Conservation (phyloP, 352 stramenopile genomes). For the Phytophthora ramorum region DNA sequence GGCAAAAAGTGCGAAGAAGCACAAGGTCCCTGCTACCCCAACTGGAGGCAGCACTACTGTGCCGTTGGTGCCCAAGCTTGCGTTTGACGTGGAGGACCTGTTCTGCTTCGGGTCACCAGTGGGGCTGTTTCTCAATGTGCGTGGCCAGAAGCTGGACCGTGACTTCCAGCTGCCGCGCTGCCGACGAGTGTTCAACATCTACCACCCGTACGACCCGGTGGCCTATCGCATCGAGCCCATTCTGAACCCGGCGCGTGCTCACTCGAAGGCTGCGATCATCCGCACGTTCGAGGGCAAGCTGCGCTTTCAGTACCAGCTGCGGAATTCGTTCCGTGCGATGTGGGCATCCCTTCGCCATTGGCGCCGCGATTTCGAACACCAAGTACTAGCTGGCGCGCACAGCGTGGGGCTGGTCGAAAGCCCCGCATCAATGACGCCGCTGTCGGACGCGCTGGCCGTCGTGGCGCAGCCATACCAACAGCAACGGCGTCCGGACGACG, state of each 20-base stretch:
- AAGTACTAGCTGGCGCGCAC: constrained; percentile 72
- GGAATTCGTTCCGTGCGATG: constrained; percentile 83
- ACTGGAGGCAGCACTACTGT: constrained; percentile 11
- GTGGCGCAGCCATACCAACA: constrained; percentile 36
- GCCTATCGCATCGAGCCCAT: constrained; percentile 96
- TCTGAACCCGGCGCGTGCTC: constrained; percentile 74
- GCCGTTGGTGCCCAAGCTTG: constrained; percentile 62
- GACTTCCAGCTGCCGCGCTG: constrained; percentile 85
- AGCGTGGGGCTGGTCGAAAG: constrained; percentile 80
- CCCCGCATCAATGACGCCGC: constrained; percentile 33
- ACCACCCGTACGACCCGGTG: constrained; percentile 95
- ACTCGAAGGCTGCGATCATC: constrained; percentile 88
- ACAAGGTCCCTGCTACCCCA: constrained; percentile 21
- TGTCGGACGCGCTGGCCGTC: constrained; percentile 39
- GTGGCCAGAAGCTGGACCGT: constrained; percentile 78
- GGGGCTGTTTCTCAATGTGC: constrained; percentile 93
- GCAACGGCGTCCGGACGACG: constrained; percentile 25
- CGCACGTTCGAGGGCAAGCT: constrained; percentile 85
- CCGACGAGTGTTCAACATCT: constrained; percentile 94
- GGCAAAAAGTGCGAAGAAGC: constrained; percentile 16
- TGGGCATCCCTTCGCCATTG: constrained; percentile 80
- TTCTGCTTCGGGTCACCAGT: constrained; percentile 93
- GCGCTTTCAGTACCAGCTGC: constrained; percentile 87
- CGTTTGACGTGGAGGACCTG: constrained; percentile 85
- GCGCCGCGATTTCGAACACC: constrained; percentile 77